Percentiles rank a stretch among this genome's conserved stretches.
Evolutionary conservation across 345 rosid species (phyloP).

Genomic region (Erodium maritimum): DNA sequence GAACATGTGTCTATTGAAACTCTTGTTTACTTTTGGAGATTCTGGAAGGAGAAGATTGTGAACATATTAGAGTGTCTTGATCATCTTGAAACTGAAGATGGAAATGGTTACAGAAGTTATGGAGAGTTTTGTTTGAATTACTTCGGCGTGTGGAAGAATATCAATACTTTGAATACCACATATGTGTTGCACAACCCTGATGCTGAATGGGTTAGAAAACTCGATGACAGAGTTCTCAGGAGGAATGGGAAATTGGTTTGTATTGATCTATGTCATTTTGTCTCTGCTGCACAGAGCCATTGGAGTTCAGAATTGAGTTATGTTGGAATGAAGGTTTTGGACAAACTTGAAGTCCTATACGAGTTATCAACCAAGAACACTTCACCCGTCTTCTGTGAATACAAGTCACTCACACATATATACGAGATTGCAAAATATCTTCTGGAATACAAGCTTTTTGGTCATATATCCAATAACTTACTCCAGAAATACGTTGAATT

Average conservation of each 20-base stretch:
- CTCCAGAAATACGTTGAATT: conserved; percentile 8
- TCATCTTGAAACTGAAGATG: conserved; percentile 1
- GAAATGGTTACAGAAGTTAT: conserved; percentile 3
- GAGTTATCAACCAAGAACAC: conserved; percentile 5
- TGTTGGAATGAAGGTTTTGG: conserved; percentile 26
- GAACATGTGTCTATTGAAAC: conserved; percentile 21
- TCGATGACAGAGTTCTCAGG: conserved; percentile 3
- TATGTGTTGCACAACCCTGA: conserved; percentile 24
- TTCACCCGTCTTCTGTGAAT: conserved; percentile 11
- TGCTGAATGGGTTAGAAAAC: conserved; percentile 23
- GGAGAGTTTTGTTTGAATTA: conserved; percentile 35
- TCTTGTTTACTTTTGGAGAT: conserved; percentile 34
- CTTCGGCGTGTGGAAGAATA: conserved; percentile 28
- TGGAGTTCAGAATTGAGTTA: conserved; percentile 28
- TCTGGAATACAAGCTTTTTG: conserved; percentile 7
- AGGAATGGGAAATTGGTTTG: conserved; percentile 10
- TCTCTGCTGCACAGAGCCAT: conserved; percentile 17
- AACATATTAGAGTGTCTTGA: conserved; percentile 14
- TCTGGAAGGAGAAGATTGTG: conserved; percentile 24
- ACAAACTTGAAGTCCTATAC: conserved; percentile 17
- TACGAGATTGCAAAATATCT: conserved; percentile 28
- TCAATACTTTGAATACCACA: conserved; percentile 2
- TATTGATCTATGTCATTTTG: conserved; percentile 17
- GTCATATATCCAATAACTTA: background rate
- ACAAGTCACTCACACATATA: conserved; percentile 14